Conservation (phyloP, 148 eudicot species). For the Camellia lanceoleosa region DNA sequence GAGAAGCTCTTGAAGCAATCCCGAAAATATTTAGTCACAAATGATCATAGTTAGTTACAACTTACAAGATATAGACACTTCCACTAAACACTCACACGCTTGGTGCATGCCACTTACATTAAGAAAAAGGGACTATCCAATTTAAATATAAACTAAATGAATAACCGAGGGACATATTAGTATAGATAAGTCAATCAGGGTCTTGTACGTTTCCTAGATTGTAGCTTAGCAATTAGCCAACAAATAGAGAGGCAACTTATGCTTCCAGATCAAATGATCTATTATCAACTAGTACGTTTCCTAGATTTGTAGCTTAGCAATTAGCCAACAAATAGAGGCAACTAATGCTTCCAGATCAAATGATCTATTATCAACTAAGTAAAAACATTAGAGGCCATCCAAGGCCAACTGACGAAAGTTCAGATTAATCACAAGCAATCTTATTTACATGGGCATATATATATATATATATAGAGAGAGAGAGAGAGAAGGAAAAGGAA, state of each 20-base stretch:
- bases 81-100: too few species aligned
- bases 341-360: not conserved
- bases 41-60: too few species aligned
- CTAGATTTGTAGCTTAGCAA: not conserved
- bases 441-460: not conserved
- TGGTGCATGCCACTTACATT: too few species aligned
- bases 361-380: not conserved
- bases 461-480: not conserved
- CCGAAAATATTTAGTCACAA: too few species aligned
- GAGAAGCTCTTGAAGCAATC: too few species aligned
- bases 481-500: not conserved
- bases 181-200: not conserved
- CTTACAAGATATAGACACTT: too few species aligned
- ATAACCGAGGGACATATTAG: not conserved
- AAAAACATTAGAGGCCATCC: not conserved
- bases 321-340: not conserved
- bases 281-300: not conserved
- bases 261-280: not conserved
- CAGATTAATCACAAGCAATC: not conserved
- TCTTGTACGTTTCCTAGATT: not conserved
- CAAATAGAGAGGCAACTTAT: too few species aligned
- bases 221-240: constrained; percentile 5
- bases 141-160: not conserved
- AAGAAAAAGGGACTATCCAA: not conserved
- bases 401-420: not conserved